phyloP scores from a whole-genome alignment of 78 protist genomes.

The Capsaspora owczarzaki region DNA sequence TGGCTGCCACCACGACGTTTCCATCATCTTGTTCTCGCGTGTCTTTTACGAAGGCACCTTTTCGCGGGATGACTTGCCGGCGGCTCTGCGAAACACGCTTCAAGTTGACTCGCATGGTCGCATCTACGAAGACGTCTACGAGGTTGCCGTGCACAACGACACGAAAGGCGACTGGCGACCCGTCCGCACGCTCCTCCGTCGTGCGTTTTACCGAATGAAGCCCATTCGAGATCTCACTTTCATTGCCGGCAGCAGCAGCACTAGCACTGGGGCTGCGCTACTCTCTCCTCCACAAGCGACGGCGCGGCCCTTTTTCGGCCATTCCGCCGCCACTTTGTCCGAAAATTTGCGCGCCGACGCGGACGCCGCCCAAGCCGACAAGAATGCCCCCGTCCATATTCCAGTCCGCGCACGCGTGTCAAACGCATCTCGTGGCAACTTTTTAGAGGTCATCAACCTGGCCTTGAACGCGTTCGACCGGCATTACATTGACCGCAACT shows the following conservation, averaged over 20 bases:
- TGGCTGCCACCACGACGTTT: slow-evolving; percentile 21
- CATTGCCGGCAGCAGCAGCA: not conserved
- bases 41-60: not conserved
- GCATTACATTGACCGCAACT: slow-evolving; percentile 41
- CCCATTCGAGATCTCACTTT: not conserved
- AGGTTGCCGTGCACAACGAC: not conserved
- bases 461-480: slow-evolving; percentile 22
- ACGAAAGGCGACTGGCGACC: not conserved
- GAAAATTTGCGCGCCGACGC: not conserved
- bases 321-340: not conserved
- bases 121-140: slow-evolving; percentile 17
- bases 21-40: slow-evolving; percentile 32
- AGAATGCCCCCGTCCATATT: too few species aligned
- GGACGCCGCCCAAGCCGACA: not conserved
- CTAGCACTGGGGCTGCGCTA: not conserved
- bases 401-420: not conserved
- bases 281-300: too few species aligned
- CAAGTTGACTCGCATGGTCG: not conserved
- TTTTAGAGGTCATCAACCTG: slow-evolving; percentile 51
- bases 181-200: not conserved
- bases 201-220: too few species aligned
- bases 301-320: too few species aligned
- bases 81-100: not conserved
- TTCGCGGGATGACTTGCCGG: not conserved
- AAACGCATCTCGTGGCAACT: slow-evolving; percentile 12